Base-by-base conservation (phyloP, 2,329 filamentous ascomycete genomes). In the Cordyceps cateniannulata region DNA sequence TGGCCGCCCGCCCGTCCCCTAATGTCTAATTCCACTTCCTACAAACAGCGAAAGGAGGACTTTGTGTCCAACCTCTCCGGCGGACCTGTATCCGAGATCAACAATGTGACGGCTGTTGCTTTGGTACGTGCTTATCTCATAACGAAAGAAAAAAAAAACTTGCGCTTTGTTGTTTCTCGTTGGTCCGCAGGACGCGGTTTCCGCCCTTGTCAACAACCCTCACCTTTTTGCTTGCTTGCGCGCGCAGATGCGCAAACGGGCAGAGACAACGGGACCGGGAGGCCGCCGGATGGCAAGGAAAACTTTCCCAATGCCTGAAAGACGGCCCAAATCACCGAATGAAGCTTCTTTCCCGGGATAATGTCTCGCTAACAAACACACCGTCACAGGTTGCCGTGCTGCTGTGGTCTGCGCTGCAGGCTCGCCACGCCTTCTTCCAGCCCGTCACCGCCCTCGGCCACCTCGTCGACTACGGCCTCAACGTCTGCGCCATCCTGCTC, bases 11-110 rank as follows among this genome's bases (percentile, higher is more conserved):
- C 38, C 14, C 24, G 35, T n/a, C 38, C 56, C 47, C 47, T 60
- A 65, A 78, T 78, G 72, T 72, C 76, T 63, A 68, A 70, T 65
- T 53, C 71, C 38, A 74, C 75, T 62, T 87, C 82, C 75, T 96
- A 97, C 80, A 99, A 97, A 77, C 85, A 89, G 69, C 82, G 89
- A 67, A 99, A 99, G 78, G 93, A 96, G 79, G 91, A 91, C 71
- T 96, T 96, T 73, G 95, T 99, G 70, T 96, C 93, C 59, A 90
- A 92, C 72, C 85, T 96, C 32, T 87, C 88, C 7, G 95, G 95
- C 45, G 91, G 95, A 62, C 83, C 86, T 35, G 86, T 96, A 63
- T 78, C 82, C 66, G 95, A 99, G 73, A 93, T 99, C 77, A 93
- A 93, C 72, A 83, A 85, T 68, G 90, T 98, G 67, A 91, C 90